A percentile compares a stretch with the other conserved stretches of the same genome.
Conservation (phyloP, 192 early-diverging fungal genomes). For the Coemansia sp. region DNA sequence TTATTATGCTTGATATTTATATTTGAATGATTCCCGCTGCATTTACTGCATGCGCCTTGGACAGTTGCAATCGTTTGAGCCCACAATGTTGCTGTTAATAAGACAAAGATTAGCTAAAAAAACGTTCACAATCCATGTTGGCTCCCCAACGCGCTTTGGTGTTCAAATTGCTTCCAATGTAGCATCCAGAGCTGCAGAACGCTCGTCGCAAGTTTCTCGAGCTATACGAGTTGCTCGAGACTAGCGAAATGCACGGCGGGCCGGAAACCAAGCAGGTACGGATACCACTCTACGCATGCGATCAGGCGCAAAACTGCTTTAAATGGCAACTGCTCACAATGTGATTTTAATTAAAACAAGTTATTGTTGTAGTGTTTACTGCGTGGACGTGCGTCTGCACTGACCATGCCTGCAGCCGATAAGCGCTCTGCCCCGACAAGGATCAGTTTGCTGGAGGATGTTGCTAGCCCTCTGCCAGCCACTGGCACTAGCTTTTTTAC, state of each 20-base stretch:
- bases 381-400: conserved; percentile 17
- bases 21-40: too few species aligned
- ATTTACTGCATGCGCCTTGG: too few species aligned
- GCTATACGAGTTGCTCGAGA: conserved; percentile 28
- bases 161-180: conserved; percentile 7
- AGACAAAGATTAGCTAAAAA: neutral
- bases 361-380: conserved; percentile 18
- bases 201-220: conserved; percentile 42
- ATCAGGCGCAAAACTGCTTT: neutral
- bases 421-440: neutral
- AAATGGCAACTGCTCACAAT: too few species aligned
- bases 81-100: too few species aligned
- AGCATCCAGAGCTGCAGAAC: conserved; percentile 24
- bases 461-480: too few species aligned
- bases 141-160: too few species aligned
- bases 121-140: too few species aligned
- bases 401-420: conserved; percentile 6
- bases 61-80: too few species aligned
- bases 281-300: neutral
- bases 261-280: conserved; percentile 11
- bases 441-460: neutral
- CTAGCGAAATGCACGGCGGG: conserved; percentile 13
- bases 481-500: neutral
- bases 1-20: too few species aligned
- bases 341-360: too few species aligned